Percentiles rank a stretch among this genome's conserved stretches.
phyloP scores from a whole-genome alignment of 495 filamentous ascomycete species.

The Xylaria nigripes region DNA sequence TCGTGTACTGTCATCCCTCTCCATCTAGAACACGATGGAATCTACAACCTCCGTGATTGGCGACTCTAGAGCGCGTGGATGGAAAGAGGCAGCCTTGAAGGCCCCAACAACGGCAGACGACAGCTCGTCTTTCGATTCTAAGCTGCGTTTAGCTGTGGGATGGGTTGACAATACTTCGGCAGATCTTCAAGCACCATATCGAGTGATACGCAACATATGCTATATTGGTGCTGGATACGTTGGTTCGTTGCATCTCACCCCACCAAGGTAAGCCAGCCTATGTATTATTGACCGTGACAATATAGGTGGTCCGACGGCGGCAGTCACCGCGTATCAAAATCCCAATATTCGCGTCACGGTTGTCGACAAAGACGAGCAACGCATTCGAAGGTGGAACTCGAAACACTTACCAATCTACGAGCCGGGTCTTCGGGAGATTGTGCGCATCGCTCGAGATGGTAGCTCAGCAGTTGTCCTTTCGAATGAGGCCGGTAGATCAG shows the following conservation, averaged over 20 bases:
- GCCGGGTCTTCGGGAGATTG: constrained; percentile 59
- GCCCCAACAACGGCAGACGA: too few species aligned
- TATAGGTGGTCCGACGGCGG: constrained; percentile 65
- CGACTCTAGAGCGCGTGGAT: too few species aligned
- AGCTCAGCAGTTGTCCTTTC: constrained; percentile 22
- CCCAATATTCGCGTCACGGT: constrained; percentile 61
- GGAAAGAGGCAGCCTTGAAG: too few species aligned
- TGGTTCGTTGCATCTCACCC: constrained; percentile 33
- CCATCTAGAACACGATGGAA: too few species aligned
- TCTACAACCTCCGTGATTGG: too few species aligned
- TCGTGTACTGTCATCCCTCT: too few species aligned
- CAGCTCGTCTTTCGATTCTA: too few species aligned
- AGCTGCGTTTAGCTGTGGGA: too few species aligned
- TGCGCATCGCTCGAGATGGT: constrained; percentile 55
- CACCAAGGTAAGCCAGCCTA: constrained; percentile 16
- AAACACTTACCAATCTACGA: constrained; percentile 70
- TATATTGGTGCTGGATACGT: constrained; percentile 60
- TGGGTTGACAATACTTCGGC: too few species aligned
- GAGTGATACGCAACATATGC: constrained; percentile 46
- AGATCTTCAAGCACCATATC: too few species aligned
- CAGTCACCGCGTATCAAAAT: constrained; percentile 65
- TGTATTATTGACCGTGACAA: not conserved
- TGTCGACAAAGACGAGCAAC: constrained; percentile 55
- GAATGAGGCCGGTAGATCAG: constrained; percentile 11
- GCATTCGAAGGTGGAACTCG: constrained; percentile 69